These are phyloP conservation scores for Gracilariopsis chorda DNA, from an alignment of 23 red algal species.

Conservation along the genomic window DNA sequence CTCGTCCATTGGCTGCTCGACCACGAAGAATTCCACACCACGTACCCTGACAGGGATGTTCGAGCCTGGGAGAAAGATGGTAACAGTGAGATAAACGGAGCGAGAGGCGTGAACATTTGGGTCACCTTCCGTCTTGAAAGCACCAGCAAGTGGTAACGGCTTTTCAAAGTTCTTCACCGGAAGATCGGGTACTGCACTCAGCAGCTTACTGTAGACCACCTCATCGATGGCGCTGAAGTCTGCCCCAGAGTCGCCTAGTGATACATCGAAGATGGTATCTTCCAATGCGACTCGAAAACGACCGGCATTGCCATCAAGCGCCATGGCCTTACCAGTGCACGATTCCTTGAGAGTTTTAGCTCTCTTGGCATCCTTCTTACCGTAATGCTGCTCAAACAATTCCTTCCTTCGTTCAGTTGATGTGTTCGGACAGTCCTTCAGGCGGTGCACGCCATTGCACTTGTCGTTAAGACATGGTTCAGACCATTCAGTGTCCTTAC, in stretches of 20 bases:
- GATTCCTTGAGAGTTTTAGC: background rate
- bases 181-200: background rate
- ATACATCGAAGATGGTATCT: background rate
- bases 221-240: conserved; percentile 15
- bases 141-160: background rate
- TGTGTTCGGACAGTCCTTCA: conserved; percentile 6
- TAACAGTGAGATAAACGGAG: background rate
- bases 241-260: background rate
- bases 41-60: background rate
- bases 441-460: background rate
- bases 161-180: background rate
- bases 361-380: background rate
- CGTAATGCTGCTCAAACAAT: background rate
- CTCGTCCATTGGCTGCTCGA: conserved; percentile 9
- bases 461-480: conserved; percentile 1
- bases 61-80: background rate
- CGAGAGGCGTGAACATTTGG: background rate
- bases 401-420: conserved; percentile 4
- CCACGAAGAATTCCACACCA: background rate
- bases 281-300: conserved; percentile 6
- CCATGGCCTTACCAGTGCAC: background rate
- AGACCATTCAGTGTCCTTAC: background rate
- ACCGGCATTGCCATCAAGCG: background rate
- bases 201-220: too few relatives aligned
- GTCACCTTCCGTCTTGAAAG: background rate